Conservation (phyloP, 1,284 basidiomycete genomes). For the Phaffia rhodozyma region DNA sequence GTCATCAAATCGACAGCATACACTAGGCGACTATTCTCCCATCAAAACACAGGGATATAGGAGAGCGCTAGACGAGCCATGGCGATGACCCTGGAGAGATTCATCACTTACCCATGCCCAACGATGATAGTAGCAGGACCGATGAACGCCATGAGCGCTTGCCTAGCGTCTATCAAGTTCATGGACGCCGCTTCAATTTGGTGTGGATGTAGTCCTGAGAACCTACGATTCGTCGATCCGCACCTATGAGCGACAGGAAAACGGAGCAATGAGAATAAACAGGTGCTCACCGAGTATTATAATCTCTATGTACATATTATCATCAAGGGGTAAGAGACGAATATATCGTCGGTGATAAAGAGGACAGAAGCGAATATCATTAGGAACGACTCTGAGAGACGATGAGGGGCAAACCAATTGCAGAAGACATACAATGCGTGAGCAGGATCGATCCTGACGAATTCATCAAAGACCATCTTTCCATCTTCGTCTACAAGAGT, state of each 20-base stretch:
- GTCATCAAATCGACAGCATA: background rate
- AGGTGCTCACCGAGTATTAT: slow-evolving; percentile 48
- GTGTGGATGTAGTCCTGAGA: slow-evolving; percentile 66
- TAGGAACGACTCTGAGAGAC: background rate
- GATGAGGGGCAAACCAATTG: background rate
- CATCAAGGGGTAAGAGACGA: background rate
- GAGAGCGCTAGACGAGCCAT: background rate
- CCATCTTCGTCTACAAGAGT: slow-evolving; percentile 41
- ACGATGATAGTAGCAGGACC: slow-evolving; percentile 67
- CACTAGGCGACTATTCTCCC: too few relatives aligned
- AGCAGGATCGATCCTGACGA: slow-evolving; percentile 62
- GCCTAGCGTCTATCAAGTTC: slow-evolving; percentile 53
- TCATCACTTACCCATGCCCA: slow-evolving; percentile 41
- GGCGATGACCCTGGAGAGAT: background rate
- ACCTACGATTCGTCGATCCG: slow-evolving; percentile 39
- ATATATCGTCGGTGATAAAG: slow-evolving; percentile 17
- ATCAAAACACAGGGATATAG: slow-evolving; percentile 9
- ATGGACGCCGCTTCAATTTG: slow-evolving; percentile 49
- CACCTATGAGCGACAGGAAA: background rate
- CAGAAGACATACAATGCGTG: slow-evolving; percentile 53
- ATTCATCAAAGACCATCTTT: slow-evolving; percentile 61
- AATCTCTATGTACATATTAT: slow-evolving; percentile 47
- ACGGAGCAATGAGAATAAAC: background rate
- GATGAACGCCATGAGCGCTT: slow-evolving; percentile 55
- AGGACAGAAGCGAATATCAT: background rate